phyloP scores from a whole-genome alignment of 179 eudicot species.

The Beta corolliflora region DNA sequence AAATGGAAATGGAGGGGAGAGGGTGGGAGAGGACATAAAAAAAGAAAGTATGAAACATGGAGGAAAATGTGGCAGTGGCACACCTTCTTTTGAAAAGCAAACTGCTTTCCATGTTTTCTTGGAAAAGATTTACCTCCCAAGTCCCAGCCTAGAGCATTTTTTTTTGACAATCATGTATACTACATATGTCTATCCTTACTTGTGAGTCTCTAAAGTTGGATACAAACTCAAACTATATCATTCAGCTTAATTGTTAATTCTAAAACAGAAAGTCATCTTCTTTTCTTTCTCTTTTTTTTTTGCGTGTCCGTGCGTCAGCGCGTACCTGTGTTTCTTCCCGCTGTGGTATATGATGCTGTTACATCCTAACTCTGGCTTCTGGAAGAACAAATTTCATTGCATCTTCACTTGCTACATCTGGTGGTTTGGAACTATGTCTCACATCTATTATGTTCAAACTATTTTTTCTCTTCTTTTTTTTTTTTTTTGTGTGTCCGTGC shows the following conservation, averaged over 20 bases:
- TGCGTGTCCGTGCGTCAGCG: too few relatives aligned
- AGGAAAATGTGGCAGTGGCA: too few relatives aligned
- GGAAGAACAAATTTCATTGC: neutral
- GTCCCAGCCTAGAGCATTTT: too few relatives aligned
- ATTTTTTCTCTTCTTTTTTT: neutral
- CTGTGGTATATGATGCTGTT: neutral
- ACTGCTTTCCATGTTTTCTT: too few relatives aligned
- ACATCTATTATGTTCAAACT: neutral
- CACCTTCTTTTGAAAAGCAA: too few relatives aligned
- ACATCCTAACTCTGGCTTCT: neutral
- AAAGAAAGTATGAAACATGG: too few relatives aligned
- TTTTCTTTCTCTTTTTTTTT: neutral
- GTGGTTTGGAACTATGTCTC: neutral
- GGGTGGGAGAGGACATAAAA: too few relatives aligned
- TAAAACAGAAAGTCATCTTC: neutral
- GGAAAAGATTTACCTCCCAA: too few relatives aligned
- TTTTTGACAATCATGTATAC: neutral
- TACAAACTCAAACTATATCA: neutral
- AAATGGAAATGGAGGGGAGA: too few relatives aligned
- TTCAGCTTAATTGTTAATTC: neutral
- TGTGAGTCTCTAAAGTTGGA: neutral
- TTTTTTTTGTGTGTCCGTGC: too few relatives aligned
- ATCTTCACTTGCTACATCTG: neutral
- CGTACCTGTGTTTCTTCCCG: neutral
- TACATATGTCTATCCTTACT: neutral